Evolutionary conservation across 331 rosid species (phyloP), one percentile per base, ranked within the genome.

Genomic region (Acacia pycnantha): DNA sequence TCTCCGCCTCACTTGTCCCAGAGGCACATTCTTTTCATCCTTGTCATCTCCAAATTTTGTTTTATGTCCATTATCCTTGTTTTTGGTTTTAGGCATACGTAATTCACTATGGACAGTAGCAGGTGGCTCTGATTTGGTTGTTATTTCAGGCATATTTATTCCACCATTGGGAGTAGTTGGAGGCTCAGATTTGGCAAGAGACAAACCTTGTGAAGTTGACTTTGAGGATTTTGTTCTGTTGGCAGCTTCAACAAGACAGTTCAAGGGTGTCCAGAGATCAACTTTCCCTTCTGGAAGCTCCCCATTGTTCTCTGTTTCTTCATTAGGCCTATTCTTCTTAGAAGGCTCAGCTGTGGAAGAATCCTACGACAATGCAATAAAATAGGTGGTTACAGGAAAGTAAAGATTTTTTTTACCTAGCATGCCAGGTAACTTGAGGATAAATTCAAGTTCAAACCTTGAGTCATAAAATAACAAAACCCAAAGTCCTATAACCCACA

Each of bases 161-260:
- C 89, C 95, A 73, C 80, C 85, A 51, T 44, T 89, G 70, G 85
- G 83, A 85, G 89, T 83, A 77, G 76, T 62, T 8, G 73, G 84
- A 43, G 89, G 87, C 77, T 92, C 97, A 44, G 73, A 85, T 87
- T 90, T 95, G 86, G 91, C 73, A 82, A 76, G 26, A 54, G 88
- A 68, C 33, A 29, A 64, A 82, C 89, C 97, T 76, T 85, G 97
- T 53, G 88, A 89, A 86, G 82, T 89, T 68, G 84, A 84, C 86
- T 91, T 96, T 8, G 94, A 94, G 54, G 95, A 90, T 88, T 94
- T 96, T 56, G 99, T 96, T 83, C 99, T 86, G 84, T 96, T 96
- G 69, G 99, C 99, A 58, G 94, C 98, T 88, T 96, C 99, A 65
- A 96, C 97, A 48, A 96, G 98, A 86, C 99, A 96, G 89, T 92